These are phyloP conservation scores for Manihot esculenta DNA, from an alignment of 441 rosid species.

Conservation along the genomic window DNA sequence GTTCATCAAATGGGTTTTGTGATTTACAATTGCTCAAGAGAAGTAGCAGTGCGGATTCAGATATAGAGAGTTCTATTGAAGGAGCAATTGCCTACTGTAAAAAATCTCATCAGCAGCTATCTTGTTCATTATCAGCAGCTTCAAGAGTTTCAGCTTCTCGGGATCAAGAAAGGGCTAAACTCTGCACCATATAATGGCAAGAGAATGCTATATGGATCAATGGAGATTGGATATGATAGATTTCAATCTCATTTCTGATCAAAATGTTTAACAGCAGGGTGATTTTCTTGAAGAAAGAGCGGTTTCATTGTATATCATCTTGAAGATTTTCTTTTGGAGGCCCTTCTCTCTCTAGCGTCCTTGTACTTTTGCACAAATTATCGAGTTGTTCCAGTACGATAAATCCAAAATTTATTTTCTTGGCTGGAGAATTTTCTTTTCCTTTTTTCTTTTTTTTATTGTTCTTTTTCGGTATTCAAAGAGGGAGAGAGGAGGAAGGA, in stretches of 20 bases:
- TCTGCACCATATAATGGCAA: conserved; percentile 27
- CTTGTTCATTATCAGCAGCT: conserved; percentile 38
- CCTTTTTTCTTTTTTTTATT: neutral
- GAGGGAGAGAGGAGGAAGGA: neutral
- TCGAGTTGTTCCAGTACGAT: neutral
- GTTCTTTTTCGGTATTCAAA: neutral
- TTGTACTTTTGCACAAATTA: neutral
- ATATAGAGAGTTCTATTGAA: conserved; percentile 65
- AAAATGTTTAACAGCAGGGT: neutral
- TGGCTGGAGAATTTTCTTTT: too few relatives aligned
- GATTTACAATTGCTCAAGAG: conserved; percentile 62
- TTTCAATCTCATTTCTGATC: neutral
- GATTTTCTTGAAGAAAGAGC: conserved; percentile 7
- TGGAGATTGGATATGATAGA: neutral
- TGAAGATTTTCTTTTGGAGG: neutral
- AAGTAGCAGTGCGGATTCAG: conserved; percentile 59
- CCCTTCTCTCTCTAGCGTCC: too few relatives aligned
- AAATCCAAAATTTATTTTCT: neutral
- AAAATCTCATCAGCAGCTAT: conserved; percentile 53
- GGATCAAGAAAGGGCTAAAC: conserved; percentile 36
- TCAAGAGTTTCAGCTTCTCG: conserved; percentile 41
- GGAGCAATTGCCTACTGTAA: conserved; percentile 96
- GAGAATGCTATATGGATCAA: neutral
- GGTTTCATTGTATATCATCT: neutral
- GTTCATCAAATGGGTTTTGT: conserved; percentile 52